phyloP scores from a whole-genome alignment of 2,329 filamentous ascomycete genomes.

The Ascosphaera apis region DNA sequence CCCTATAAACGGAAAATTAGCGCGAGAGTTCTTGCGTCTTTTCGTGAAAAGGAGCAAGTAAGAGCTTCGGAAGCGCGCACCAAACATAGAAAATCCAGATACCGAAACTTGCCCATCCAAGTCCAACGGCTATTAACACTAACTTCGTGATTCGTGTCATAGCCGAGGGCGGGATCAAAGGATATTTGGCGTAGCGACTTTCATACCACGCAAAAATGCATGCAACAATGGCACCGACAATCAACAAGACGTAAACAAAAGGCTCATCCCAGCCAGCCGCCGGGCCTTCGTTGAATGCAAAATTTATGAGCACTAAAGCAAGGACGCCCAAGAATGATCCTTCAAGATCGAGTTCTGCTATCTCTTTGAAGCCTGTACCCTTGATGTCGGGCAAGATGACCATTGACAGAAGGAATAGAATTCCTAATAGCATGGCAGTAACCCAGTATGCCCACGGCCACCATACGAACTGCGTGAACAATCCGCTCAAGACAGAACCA shows the following conservation, averaged over 20 bases:
- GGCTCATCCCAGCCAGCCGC: constrained; percentile 22
- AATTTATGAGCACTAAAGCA: constrained; percentile 27
- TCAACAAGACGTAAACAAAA: constrained; percentile 22
- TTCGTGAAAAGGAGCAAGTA: too few species aligned
- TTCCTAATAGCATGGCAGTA: constrained; percentile 23
- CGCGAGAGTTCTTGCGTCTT: too few species aligned
- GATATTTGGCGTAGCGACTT: constrained; percentile 13
- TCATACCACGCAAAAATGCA: constrained; percentile 22
- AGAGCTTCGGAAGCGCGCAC: neutral
- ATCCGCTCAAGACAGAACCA: constrained; percentile 41
- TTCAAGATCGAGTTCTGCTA: constrained; percentile 17
- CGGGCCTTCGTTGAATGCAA: constrained; percentile 30
- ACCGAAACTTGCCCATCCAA: constrained; percentile 19
- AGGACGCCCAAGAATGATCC: constrained; percentile 25
- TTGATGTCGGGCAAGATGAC: constrained; percentile 6
- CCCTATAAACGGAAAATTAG: too few species aligned
- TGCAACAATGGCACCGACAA: constrained; percentile 22
- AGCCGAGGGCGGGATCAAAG: constrained; percentile 21
- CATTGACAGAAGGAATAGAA: neutral
- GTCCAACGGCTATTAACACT: constrained; percentile 18
- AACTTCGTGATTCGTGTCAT: constrained; percentile 14
- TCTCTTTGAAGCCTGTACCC: constrained; percentile 6
- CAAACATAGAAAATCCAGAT: constrained; percentile 18
- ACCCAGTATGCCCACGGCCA: constrained; percentile 50
- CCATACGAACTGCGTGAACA: constrained; percentile 28